Evolutionary conservation across 345 rosid species (phyloP).

Genomic region (Brassica rapa): DNA sequence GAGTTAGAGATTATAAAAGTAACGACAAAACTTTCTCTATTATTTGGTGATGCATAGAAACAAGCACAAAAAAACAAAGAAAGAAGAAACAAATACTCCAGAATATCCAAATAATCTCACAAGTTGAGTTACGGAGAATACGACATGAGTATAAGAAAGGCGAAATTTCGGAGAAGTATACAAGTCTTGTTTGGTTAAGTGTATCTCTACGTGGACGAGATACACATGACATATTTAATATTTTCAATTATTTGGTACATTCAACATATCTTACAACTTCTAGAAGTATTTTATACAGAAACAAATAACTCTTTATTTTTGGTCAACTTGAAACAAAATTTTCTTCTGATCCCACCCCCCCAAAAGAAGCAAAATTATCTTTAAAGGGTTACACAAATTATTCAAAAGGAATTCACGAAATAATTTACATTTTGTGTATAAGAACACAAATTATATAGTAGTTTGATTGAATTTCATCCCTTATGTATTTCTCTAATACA

Average conservation of each 20-base stretch:
- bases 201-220: conserved; percentile 33
- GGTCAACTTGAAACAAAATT: neutral
- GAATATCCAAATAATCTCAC: neutral
- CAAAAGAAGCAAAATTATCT: neutral
- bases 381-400: neutral
- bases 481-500: neutral
- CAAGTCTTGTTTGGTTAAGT: conserved; percentile 35
- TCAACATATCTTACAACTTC: neutral
- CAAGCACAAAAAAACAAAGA: neutral
- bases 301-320: neutral
- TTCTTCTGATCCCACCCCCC: neutral
- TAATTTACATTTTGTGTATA: neutral
- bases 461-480: neutral
- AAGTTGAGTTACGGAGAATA: conserved; percentile 4
- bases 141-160: conserved; percentile 14
- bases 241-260: conserved; percentile 3
- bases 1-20: conserved; percentile 18
- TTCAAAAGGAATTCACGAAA: neutral
- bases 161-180: conserved; percentile 21
- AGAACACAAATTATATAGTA: too few species aligned
- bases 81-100: neutral
- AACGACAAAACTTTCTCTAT: conserved; percentile 17
- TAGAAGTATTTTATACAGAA: conserved; percentile 4
- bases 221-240: neutral
- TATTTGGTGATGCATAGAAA: conserved; percentile 23